Percentiles rank a stretch among this genome's conserved stretches.
These are phyloP conservation scores for Vickermania spadyakhi DNA, from an alignment of 208 protist species.

Conservation along the genomic window DNA sequence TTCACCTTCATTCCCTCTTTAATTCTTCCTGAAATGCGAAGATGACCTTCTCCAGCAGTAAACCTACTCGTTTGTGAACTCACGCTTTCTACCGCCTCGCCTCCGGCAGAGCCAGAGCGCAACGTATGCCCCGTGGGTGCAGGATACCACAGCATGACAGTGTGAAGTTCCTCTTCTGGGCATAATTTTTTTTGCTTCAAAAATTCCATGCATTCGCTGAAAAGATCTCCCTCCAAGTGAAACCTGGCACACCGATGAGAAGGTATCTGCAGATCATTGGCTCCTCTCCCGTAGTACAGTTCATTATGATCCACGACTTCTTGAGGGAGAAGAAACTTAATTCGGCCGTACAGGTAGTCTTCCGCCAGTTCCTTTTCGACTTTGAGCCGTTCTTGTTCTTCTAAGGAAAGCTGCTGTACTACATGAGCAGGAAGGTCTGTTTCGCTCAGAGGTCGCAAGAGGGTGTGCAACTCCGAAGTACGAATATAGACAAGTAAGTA, in stretches of 20 bases:
- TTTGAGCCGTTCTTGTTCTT: constrained; percentile 43
- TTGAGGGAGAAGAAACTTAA: constrained; percentile 54
- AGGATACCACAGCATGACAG: constrained; percentile 59
- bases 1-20: constrained; percentile 39
- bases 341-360: constrained; percentile 71
- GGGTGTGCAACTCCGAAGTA: constrained; percentile 41
- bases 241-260: constrained; percentile 46
- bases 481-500: constrained; percentile 91
- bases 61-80: too few species aligned
- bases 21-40: constrained; percentile 40
- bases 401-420: constrained; percentile 39
- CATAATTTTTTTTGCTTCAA: constrained; percentile 22
- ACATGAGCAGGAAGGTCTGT: constrained; percentile 72
- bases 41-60: constrained; percentile 3
- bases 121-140: constrained; percentile 3
- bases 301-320: constrained; percentile 58
- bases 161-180: constrained; percentile 10
- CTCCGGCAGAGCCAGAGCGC: neutral
- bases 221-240: constrained; percentile 43
- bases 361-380: constrained; percentile 48
- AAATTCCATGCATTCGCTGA: constrained; percentile 48
- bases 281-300: constrained; percentile 32
- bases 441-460: constrained; percentile 48
- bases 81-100: neutral
- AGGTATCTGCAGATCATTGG: constrained; percentile 40